Base-by-base conservation (phyloP, 2,329 filamentous ascomycete species). In the Neonectria sp. region DNA sequence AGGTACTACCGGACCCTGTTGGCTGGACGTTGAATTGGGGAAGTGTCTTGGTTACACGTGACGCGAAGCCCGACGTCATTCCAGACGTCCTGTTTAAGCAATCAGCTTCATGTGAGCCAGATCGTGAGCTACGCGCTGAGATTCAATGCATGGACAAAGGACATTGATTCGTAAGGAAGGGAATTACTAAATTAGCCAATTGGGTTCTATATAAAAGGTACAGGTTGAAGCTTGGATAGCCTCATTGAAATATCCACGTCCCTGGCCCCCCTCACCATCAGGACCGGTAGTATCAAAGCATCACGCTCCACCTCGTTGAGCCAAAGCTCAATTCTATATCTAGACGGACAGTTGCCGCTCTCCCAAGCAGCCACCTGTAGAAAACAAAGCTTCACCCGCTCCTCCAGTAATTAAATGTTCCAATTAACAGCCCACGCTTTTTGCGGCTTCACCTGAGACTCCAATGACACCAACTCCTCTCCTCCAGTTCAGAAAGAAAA, bases 41-140 rank as follows among this genome's bases (percentile, higher is more conserved):
- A 53, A 35, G n/a, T 62, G 59, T 57, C 52, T 53, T 43, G 62
- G 29, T 43, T 51, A 33, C 66, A 68, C 66, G 66, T 68, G 66
- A 68, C 66, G 48, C 21, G 24, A 33, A 31, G n/a, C n/a, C 27
- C 51, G 52, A 48, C 51, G 59, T 43, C 59, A 40, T 27, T 51
- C 17, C 29, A 8, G 27, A 59, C 40, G 29, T 21, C 12, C 3
- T 15, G 35, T 15, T 49, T 31, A 9, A 15, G 25, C 29, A n/a
- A 12, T 55, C 33, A 9, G 13, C 49, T 33, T 29, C 49, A 21
- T 21, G 17, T 21, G 49, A 53, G n/a, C 49, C n/a, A 13, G 31
- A 53, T 33, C 31, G 40, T 40, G 31, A 35, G 51, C 25, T 15
- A 21, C 12, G 51, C n/a, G 25, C 51, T 53, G 51, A 6, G 51